Conservation (phyloP, 2,329 filamentous ascomycete genomes). For the Aspergillus fumigatus region DNA sequence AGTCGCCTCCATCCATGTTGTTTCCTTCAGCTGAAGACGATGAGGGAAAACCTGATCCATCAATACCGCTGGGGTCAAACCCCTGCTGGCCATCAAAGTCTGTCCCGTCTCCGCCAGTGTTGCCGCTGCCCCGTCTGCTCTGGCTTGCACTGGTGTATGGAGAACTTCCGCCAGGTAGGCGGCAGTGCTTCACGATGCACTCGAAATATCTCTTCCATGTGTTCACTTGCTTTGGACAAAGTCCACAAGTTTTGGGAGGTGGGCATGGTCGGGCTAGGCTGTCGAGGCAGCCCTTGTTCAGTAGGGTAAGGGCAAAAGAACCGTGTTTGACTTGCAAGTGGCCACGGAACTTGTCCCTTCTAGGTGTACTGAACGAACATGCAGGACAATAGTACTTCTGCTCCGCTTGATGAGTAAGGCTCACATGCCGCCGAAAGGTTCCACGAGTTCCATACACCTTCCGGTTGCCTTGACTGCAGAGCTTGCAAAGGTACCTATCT, state of each 20-base stretch:
- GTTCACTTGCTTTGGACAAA: conserved; percentile 2
- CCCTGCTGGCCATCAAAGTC: neutral
- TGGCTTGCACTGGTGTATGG: conserved; percentile 1
- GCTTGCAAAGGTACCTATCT: conserved; percentile 1
- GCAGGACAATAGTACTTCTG: conserved; percentile 2
- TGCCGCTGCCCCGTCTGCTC: conserved; percentile 9
- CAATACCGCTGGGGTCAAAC: neutral
- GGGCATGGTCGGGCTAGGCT: neutral
- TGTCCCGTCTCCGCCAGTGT: conserved; percentile 3
- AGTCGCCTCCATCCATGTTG: neutral
- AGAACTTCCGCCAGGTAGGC: conserved; percentile 1
- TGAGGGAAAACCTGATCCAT: neutral
- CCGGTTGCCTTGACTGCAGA: neutral
- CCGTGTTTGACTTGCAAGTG: conserved; percentile 4
- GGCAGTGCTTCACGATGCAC: conserved; percentile 12
- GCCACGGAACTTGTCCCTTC: conserved; percentile 12
- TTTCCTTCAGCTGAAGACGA: neutral
- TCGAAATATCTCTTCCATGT: conserved; percentile 11
- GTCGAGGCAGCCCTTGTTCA: neutral
- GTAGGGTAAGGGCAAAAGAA: neutral
- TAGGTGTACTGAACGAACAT: neutral
- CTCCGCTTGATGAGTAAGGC: conserved; percentile 1
- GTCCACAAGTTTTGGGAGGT: conserved; percentile 1
- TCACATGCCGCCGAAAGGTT: conserved; percentile 10
- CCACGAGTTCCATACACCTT: conserved; percentile 1